These are phyloP conservation scores for Eremothecium gossypii DNA, from an alignment of 1,139 yeast species.

Conservation along the genomic window DNA sequence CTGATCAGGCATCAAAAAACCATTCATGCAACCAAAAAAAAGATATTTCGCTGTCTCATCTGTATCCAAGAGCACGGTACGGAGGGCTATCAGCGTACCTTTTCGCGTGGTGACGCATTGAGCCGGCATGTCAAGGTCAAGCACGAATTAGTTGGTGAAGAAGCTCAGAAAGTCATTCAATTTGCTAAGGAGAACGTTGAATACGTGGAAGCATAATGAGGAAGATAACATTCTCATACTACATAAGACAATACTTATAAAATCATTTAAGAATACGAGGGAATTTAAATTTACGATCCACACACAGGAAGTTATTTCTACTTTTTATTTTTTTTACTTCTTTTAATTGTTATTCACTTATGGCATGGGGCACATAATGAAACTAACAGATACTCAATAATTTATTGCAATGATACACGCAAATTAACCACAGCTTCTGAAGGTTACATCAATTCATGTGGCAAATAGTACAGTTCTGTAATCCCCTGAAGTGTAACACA, in stretches of 20 bases:
- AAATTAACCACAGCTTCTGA: no score
- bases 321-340: neutral
- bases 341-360: neutral
- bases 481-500: no score
- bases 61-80: conserved; percentile 52
- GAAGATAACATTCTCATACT: neutral
- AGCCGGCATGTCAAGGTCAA: conserved; percentile 88
- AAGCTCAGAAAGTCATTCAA: conserved; percentile 61
- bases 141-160: conserved; percentile 63
- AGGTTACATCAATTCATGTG: no score
- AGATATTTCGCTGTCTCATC: conserved; percentile 75
- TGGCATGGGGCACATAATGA: neutral
- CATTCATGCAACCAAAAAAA: conserved; percentile 82
- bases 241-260: neutral
- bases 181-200: conserved; percentile 73
- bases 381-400: neutral
- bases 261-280: no score
- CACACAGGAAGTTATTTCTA: neutral
- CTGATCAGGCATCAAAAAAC: conserved; percentile 93
- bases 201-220: conserved; percentile 33
- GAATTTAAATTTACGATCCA: no score
- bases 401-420: no score
- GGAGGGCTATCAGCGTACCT: conserved; percentile 51
- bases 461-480: no score
- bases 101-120: conserved; percentile 88